A percentile compares a stretch with the other conserved stretches of the same genome.
Evolutionary conservation across 2,329 filamentous ascomycete species (phyloP).

Genomic region (Aspergillus phoenicis): DNA sequence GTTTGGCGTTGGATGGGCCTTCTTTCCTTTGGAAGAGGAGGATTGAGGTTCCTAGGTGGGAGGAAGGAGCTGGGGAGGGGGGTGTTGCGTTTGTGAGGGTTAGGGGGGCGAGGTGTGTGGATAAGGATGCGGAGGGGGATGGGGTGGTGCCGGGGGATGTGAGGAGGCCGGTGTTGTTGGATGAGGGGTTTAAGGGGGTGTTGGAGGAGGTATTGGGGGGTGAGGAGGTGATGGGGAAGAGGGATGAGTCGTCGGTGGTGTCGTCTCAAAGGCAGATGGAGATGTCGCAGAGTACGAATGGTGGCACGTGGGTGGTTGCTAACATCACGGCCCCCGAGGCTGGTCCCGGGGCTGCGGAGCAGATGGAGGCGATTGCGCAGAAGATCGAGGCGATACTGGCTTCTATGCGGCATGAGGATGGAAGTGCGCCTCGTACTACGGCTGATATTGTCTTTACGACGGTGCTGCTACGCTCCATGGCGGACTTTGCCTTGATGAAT

Average conservation of each 20-base stretch:
- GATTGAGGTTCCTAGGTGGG: conserved; percentile 63
- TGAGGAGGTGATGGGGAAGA: not conserved
- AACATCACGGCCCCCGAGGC: conserved; percentile 44
- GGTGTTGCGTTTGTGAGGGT: conserved; percentile 76
- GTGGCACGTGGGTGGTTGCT: conserved; percentile 37
- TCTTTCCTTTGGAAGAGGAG: conserved; percentile 68
- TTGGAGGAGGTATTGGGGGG: conserved; percentile 30
- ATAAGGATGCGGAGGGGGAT: conserved; percentile 39
- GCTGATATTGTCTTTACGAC: conserved; percentile 53
- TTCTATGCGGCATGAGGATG: not conserved
- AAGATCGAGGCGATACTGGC: conserved; percentile 32
- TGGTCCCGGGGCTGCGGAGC: conserved; percentile 42
- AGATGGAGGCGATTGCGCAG: conserved; percentile 37
- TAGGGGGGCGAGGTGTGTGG: conserved; percentile 57
- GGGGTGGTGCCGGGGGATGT: conserved; percentile 30
- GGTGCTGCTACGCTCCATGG: conserved; percentile 76
- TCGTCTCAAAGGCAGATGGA: conserved; percentile 10
- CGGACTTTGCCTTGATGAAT: conserved; percentile 76
- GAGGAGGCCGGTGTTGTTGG: conserved; percentile 65
- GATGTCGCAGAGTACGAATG: conserved; percentile 25
- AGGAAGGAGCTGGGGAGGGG: conserved; percentile 67
- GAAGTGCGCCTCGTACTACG: conserved; percentile 23
- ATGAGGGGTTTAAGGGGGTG: conserved; percentile 59
- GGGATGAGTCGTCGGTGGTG: conserved; percentile 11
- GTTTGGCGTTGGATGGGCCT: conserved; percentile 82